These are phyloP conservation scores for Moesziomyces sp. DNA, from an alignment of 1,284 basidiomycete species.

Conservation along the genomic window DNA sequence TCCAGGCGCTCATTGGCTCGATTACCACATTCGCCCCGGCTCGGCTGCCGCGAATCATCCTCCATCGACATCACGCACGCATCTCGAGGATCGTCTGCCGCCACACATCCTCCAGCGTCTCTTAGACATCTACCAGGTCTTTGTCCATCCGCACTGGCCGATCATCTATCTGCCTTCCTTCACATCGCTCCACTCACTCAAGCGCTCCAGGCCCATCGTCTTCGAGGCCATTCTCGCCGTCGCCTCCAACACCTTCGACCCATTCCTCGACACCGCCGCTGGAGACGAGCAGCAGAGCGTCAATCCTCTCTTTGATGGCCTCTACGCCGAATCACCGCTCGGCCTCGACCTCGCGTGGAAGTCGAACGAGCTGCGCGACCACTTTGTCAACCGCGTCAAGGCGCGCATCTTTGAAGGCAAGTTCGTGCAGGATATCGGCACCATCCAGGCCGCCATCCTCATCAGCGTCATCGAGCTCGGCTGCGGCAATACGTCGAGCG, in stretches of 20 bases:
- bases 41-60: constrained; percentile 14
- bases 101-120: constrained; percentile 31
- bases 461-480: constrained; percentile 49
- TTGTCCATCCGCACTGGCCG: constrained; percentile 55
- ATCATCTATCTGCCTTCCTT: constrained; percentile 54
- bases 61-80: constrained; percentile 2
- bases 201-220: constrained; percentile 31
- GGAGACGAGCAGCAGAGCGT: constrained; percentile 11
- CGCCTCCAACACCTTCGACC: constrained; percentile 48
- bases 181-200: constrained; percentile 42
- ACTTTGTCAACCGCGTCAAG: constrained; percentile 44
- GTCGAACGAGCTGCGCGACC: constrained; percentile 37
- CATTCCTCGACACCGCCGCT: constrained; percentile 20
- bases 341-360: constrained; percentile 21
- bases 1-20: constrained; percentile 22
- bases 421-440: constrained; percentile 32
- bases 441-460: constrained; percentile 49
- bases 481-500: constrained; percentile 37
- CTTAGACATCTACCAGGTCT: constrained; percentile 46
- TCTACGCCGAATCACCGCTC: constrained; percentile 25
- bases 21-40: constrained; percentile 19
- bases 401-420: constrained; percentile 43
- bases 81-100: constrained; percentile 36
- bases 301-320: constrained; percentile 24
- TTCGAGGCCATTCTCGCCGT: constrained; percentile 52